Percentiles rank a stretch among this genome's conserved stretches.
Conservation (phyloP, 202 grass and related monocot genomes). For the Panicum virgatum region DNA sequence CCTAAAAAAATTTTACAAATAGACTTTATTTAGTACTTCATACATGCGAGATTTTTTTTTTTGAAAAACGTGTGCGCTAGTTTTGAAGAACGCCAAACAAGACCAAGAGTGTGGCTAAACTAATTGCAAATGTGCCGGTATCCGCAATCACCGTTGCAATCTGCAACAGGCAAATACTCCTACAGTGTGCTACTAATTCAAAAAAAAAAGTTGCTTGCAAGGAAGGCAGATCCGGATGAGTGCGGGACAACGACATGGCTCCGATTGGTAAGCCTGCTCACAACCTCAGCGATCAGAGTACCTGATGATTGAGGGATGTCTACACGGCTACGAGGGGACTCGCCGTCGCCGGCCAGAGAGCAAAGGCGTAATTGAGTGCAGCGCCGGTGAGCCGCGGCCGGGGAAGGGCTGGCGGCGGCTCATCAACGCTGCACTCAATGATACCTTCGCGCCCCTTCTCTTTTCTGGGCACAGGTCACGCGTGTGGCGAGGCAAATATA, state of each 20-base stretch:
- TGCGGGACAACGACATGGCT: background rate
- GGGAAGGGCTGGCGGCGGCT: background rate
- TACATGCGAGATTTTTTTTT: too few relatives aligned
- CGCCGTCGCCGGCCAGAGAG: background rate
- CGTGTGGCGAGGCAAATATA: background rate
- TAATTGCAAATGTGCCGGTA: too few relatives aligned
- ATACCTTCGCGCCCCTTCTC: conserved; percentile 39
- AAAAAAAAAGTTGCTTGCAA: background rate
- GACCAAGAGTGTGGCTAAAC: too few relatives aligned
- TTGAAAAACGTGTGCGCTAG: too few relatives aligned
- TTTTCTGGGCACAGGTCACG: background rate
- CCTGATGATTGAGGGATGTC: background rate
- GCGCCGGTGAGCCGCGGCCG: conserved; percentile 27
- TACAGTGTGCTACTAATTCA: background rate
- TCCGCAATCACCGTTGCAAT: too few relatives aligned
- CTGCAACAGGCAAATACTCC: background rate
- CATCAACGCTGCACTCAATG: conserved; percentile 99
- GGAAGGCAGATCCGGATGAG: background rate
- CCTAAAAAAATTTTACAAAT: too few relatives aligned
- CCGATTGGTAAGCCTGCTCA: background rate
- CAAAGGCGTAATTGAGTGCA: conserved; percentile 58
- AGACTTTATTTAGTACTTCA: too few relatives aligned
- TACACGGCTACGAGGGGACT: background rate
- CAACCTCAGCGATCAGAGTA: background rate
- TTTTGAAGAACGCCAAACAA: too few relatives aligned